A percentile compares a stretch with the other conserved stretches of the same genome.
These are phyloP conservation scores for Naganishia randhawae DNA, from an alignment of 768 basidiomycete genomes.

Conservation along the genomic window DNA sequence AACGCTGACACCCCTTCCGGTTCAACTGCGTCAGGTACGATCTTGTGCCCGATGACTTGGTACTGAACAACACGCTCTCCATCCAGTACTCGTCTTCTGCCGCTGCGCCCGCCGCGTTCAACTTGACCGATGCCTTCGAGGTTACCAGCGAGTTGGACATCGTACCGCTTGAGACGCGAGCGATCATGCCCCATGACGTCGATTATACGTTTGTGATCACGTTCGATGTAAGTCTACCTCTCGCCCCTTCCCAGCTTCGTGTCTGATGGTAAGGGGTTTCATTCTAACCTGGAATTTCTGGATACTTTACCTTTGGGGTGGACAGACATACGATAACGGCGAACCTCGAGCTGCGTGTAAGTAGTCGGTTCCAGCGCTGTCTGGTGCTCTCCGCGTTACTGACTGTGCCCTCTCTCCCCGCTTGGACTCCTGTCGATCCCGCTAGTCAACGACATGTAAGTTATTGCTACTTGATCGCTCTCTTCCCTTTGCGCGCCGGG, in stretches of 20 bases:
- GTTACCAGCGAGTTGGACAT: slow-evolving; percentile 66
- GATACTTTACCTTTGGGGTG: no score
- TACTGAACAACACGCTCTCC: slow-evolving; percentile 77
- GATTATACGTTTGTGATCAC: slow-evolving; percentile 66
- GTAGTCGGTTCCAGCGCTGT: slow-evolving; percentile 19
- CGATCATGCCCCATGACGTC: slow-evolving; percentile 55
- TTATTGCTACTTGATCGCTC: no score
- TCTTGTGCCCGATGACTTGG: slow-evolving; percentile 64
- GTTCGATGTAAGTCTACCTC: slow-evolving; percentile 63
- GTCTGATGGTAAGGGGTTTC: no score
- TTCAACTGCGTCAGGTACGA: no score
- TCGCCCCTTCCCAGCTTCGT: no score
- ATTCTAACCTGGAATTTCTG: no score
- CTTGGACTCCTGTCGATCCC: neutral
- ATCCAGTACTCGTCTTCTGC: slow-evolving; percentile 67
- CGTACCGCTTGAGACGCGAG: slow-evolving; percentile 60
- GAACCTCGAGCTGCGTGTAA: slow-evolving; percentile 50
- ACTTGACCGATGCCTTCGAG: slow-evolving; percentile 52
- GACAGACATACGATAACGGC: slow-evolving; percentile 59
- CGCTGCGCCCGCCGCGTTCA: slow-evolving; percentile 57
- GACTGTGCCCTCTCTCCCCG: neutral
- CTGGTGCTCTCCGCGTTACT: neutral
- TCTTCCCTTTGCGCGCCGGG: neutral
- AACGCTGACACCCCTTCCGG: no score
- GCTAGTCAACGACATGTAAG: slow-evolving; percentile 39